Conservation (phyloP, 2,329 filamentous ascomycete species). For the Ampelomyces quisqualis region DNA sequence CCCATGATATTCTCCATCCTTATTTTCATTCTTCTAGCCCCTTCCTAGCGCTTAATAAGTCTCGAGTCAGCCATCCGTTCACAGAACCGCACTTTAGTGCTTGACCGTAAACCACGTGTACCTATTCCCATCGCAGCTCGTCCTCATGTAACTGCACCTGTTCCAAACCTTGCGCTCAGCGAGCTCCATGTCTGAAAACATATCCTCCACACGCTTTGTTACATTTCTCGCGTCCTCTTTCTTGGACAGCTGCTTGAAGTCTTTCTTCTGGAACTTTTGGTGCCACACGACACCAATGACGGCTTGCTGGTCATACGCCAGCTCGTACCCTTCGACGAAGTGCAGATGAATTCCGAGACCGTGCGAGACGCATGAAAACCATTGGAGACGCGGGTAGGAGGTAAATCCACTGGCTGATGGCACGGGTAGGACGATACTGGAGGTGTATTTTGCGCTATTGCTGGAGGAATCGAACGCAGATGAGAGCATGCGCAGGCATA, state of each 20-base stretch:
- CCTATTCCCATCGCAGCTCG: neutral
- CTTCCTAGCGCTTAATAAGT: too few relatives aligned
- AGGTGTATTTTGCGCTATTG: neutral
- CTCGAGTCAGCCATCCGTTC: too few relatives aligned
- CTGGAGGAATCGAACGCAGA: conserved; percentile 1
- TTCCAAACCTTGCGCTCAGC: neutral
- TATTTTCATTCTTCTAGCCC: too few relatives aligned
- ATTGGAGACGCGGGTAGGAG: conserved; percentile 9
- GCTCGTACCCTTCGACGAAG: conserved; percentile 8
- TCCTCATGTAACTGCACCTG: neutral
- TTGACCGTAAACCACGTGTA: too few relatives aligned
- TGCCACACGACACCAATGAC: conserved; percentile 13
- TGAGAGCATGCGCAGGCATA: conserved; percentile 18
- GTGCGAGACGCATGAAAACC: conserved; percentile 16
- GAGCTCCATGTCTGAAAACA: neutral
- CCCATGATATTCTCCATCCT: too few relatives aligned
- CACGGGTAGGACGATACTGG: conserved; percentile 17
- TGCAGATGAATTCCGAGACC: conserved; percentile 19
- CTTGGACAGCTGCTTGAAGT: neutral
- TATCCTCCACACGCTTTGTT: conserved; percentile 1
- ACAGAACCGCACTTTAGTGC: too few relatives aligned
- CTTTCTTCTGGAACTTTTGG: conserved; percentile 23
- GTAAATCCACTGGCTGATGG: conserved; percentile 13
- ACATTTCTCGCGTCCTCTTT: neutral
- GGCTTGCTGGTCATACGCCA: neutral